A percentile compares a stretch with the other conserved stretches of the same genome.
Conservation (phyloP, 371 early-diverging fungal species). For the Mucor sp. region DNA sequence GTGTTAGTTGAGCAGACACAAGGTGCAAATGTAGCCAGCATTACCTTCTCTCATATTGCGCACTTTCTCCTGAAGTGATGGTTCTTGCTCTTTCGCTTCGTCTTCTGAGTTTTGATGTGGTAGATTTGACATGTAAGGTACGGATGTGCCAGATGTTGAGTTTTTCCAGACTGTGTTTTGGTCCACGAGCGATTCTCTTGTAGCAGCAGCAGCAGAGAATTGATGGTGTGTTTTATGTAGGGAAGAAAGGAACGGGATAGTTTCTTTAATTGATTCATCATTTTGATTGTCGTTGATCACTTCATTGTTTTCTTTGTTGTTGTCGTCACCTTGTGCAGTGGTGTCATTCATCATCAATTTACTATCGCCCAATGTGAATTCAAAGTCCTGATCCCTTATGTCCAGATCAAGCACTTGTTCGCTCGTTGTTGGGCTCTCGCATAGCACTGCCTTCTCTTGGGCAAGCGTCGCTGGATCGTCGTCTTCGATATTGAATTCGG, state of each 20-base stretch:
- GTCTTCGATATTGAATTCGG: background rate
- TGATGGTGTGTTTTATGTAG: background rate
- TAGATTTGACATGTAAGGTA: slow-evolving; percentile 11
- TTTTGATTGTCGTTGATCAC: background rate
- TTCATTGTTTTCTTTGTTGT: background rate
- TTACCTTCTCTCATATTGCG: background rate
- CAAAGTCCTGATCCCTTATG: background rate
- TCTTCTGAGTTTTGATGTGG: slow-evolving; percentile 1
- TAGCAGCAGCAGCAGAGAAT: background rate
- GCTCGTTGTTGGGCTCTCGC: background rate
- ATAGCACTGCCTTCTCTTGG: background rate
- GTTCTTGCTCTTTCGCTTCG: background rate
- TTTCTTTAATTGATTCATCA: slow-evolving; percentile 5
- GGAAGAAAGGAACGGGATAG: background rate
- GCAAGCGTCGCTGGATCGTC: background rate
- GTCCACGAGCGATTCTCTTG: slow-evolving; percentile 13
- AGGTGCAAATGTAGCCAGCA: background rate
- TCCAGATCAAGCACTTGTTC: background rate
- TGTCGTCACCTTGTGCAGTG: slow-evolving; percentile 4
- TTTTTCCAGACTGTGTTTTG: slow-evolving; percentile 12
- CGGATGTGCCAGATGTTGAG: slow-evolving; percentile 13
- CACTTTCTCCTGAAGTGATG: background rate
- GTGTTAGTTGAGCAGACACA: background rate
- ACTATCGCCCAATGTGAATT: slow-evolving; percentile 7
- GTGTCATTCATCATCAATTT: slow-evolving; percentile 11